Evolutionary conservation across 2,329 filamentous ascomycete genomes (phyloP).

Genomic region (Ophiognomonia clavigignenti-juglandacearum): DNA sequence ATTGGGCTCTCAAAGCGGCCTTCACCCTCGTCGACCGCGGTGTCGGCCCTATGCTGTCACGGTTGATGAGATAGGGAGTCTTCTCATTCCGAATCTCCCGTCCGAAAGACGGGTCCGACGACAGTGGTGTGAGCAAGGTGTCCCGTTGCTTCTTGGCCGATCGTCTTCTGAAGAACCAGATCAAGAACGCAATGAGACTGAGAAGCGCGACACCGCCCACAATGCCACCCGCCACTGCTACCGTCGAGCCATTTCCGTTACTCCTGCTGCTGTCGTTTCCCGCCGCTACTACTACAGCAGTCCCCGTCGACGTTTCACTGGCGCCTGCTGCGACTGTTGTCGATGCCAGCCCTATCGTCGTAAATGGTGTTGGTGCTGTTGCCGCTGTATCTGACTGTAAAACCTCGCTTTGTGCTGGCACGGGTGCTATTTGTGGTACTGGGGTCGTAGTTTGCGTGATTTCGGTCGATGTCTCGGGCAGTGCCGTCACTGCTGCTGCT

Average conservation of each 20-base stretch:
- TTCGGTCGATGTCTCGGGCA: too few species aligned
- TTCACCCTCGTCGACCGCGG: constrained; percentile 36
- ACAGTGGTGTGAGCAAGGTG: constrained; percentile 45
- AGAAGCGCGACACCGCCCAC: constrained; percentile 44
- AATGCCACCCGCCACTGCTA: constrained; percentile 46
- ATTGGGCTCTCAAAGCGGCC: constrained; percentile 32
- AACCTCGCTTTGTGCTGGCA: constrained; percentile 5
- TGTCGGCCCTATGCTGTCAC: constrained; percentile 45
- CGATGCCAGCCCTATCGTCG: constrained; percentile 16
- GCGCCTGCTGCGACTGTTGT: constrained; percentile 9
- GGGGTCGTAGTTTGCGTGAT: constrained; percentile 5
- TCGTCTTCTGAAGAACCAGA: constrained; percentile 47
- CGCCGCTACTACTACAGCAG: constrained; percentile 15
- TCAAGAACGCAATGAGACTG: constrained; percentile 39
- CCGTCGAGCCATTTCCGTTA: constrained; percentile 28
- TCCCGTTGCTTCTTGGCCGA: constrained; percentile 37
- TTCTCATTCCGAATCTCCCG: constrained; percentile 22
- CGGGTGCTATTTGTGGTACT: neutral
- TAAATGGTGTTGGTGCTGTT: too few species aligned
- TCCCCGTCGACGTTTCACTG: constrained; percentile 21
- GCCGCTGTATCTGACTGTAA: constrained; percentile 4
- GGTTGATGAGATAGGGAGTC: constrained; percentile 36
- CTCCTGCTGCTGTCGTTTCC: constrained; percentile 14
- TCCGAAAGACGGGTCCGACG: constrained; percentile 24
- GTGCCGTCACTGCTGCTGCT: constrained; percentile 8